These are phyloP conservation scores for Coemansia sp. DNA, from an alignment of 192 early-diverging fungal species.

Conservation along the genomic window DNA sequence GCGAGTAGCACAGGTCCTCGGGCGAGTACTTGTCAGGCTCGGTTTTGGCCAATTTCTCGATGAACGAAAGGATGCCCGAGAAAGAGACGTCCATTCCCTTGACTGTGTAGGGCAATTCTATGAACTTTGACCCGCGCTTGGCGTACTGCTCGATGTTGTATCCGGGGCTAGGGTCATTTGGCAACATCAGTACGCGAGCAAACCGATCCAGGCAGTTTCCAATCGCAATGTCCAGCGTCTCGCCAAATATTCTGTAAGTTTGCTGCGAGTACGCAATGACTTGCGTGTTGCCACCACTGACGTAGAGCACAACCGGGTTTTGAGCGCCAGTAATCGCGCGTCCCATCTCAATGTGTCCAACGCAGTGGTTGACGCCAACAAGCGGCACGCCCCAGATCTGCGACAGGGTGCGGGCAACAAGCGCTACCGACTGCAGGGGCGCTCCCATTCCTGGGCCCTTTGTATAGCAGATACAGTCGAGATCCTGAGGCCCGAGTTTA, in stretches of 20 bases:
- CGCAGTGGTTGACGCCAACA: conserved; percentile 97
- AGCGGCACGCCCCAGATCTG: conserved; percentile 92
- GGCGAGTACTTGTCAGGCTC: conserved; percentile 63
- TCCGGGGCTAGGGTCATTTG: conserved; percentile 97
- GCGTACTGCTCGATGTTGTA: conserved; percentile 98
- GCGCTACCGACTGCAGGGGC: conserved; percentile 87
- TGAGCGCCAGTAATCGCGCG: conserved; percentile 92
- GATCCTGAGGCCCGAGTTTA: conserved; percentile 68
- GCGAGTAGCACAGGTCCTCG: conserved; percentile 95
- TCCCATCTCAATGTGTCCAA: conserved; percentile 99
- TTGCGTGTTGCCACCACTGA: conserved; percentile 98
- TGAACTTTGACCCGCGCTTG: conserved; percentile 83
- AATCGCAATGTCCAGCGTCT: conserved; percentile 97
- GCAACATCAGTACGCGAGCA: conserved; percentile 88
- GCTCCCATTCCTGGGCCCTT: conserved; percentile 99
- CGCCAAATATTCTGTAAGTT: conserved; percentile 96
- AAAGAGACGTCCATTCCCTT: conserved; percentile 99
- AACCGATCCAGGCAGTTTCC: conserved; percentile 99
- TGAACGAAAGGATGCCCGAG: conserved; percentile 90
- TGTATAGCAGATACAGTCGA: conserved; percentile 95
- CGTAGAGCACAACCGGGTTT: conserved; percentile 96
- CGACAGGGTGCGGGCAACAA: conserved; percentile 91
- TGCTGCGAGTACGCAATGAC: conserved; percentile 97
- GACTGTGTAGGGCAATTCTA: conserved; percentile 95
- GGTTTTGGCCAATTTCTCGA: conserved; percentile 76